Evolutionary conservation across 345 rosid species (phyloP).

Genomic region (Populus davidiana): DNA sequence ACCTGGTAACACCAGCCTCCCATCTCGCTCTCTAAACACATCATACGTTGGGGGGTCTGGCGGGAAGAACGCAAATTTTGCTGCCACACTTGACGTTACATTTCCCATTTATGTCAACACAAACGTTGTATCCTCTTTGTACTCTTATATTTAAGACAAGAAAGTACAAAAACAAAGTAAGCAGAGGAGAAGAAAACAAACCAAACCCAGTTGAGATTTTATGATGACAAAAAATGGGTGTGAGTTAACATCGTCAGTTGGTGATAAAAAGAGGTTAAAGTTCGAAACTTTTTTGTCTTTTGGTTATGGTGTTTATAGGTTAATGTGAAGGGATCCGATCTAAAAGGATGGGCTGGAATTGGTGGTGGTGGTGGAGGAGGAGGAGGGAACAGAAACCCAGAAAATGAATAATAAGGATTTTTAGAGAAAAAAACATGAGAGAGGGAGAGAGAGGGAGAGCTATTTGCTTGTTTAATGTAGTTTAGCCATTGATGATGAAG

Average conservation of each 20-base stretch:
- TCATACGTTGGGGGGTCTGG: slow-evolving; percentile 94
- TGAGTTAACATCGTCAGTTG: not conserved
- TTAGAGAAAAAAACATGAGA: slow-evolving; percentile 5
- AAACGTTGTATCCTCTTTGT: not conserved
- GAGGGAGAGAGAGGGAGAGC: not conserved
- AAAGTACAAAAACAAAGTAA: not conserved
- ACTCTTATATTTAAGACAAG: not conserved
- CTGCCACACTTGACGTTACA: slow-evolving; percentile 89
- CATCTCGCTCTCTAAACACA: slow-evolving; percentile 54
- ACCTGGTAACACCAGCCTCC: slow-evolving; percentile 61
- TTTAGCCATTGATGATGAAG: not conserved
- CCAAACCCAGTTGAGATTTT: slow-evolving; percentile 10
- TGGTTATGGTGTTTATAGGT: not conserved
- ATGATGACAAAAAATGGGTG: not conserved
- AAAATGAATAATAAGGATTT: slow-evolving; percentile 5
- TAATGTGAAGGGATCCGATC: slow-evolving; percentile 48
- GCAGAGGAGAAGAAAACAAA: not conserved
- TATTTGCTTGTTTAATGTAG: not conserved
- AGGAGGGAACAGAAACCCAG: slow-evolving; percentile 28
- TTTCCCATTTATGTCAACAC: slow-evolving; percentile 62
- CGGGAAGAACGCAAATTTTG: slow-evolving; percentile 96
- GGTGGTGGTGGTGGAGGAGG: slow-evolving; percentile 10
- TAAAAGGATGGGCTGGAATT: slow-evolving; percentile 43
- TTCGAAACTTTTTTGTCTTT: not conserved
- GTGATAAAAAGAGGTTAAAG: not conserved